Base-by-base conservation (phyloP, 2,329 filamentous ascomycete genomes). In the Diplodia intermedia region DNA sequence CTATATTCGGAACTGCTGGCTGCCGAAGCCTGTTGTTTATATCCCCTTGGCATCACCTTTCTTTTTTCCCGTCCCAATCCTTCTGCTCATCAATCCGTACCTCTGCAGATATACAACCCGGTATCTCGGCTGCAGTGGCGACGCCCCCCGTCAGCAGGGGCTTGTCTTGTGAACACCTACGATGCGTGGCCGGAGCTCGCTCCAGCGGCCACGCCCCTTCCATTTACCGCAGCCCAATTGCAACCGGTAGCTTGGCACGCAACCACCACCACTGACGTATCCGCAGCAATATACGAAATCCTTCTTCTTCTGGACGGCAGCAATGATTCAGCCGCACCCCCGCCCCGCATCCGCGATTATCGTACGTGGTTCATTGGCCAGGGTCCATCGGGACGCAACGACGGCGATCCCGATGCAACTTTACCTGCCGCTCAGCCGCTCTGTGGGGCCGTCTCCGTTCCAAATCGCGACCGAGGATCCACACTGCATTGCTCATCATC, bases 301-400 rank as follows among this genome's bases (percentile, higher is more conserved):
- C 26, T 31, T 53, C 31, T 11, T 31, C 23, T 18, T 26, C 3
- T 31, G 20, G 26, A 31, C 29, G 15, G 8, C 9, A 26, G 4
- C 50, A 14, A 53, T 53, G 5, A 6, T 53, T 53, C 50, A 53
- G 50, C 50, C 50, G 50, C 50, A 53, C 9, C 26, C 50, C 40
- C 40, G 23, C 26, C 23, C 23, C 23, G 23, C 23, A 26, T 26
- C 3, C 23, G 23, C 23, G 2, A 26, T 3, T 26, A 2, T 26
- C 31, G 31, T 33, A 8, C 31, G 31, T 33, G 20, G 5, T 33
- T 33, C 50, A 15, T 47, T n/a, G 18, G 23, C 11, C 50, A 31
- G 50, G 50, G 50, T 53, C 26, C 26, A 26, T 18, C 50, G 50
- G 50, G n/a, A 18, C 14, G 50, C 23, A 14, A 12, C 11, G 23